Conservation (phyloP, 1,284 basidiomycete genomes). For the Boletellus deceptivus region DNA sequence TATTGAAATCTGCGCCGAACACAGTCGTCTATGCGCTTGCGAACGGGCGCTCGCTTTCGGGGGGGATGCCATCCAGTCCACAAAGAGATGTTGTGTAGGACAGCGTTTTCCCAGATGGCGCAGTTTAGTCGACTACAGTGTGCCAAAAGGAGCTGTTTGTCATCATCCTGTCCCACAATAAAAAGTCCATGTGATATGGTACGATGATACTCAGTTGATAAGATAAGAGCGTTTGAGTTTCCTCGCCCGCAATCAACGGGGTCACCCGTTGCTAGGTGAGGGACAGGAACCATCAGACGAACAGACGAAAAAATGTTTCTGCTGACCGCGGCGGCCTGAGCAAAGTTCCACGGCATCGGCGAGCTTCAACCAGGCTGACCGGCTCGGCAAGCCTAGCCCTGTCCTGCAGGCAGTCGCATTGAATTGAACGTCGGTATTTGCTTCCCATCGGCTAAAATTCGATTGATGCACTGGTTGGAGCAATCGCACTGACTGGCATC, state of each 20-base stretch:
- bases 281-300: background rate
- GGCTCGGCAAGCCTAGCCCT: background rate
- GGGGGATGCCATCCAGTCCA: too few relatives aligned
- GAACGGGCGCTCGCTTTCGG: background rate
- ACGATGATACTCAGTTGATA: background rate
- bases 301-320: background rate
- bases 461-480: background rate
- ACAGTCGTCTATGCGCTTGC: background rate
- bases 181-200: background rate
- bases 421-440: background rate
- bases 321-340: background rate
- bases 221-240: background rate
- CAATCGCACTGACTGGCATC: background rate
- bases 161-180: background rate
- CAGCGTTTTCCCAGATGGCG: background rate
- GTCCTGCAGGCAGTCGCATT: constrained; percentile 6
- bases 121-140: background rate
- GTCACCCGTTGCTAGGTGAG: background rate
- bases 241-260: background rate
- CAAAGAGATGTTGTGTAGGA: background rate
- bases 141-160: background rate
- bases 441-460: constrained; percentile 12
- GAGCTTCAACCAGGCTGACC: background rate
- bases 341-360: background rate
- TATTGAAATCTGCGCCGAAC: too few relatives aligned